A percentile compares a stretch with the other conserved stretches of the same genome.
Conservation (phyloP, 225 moss, liverwort and hornwort genomes). For the Pleurozium schreberi region DNA sequence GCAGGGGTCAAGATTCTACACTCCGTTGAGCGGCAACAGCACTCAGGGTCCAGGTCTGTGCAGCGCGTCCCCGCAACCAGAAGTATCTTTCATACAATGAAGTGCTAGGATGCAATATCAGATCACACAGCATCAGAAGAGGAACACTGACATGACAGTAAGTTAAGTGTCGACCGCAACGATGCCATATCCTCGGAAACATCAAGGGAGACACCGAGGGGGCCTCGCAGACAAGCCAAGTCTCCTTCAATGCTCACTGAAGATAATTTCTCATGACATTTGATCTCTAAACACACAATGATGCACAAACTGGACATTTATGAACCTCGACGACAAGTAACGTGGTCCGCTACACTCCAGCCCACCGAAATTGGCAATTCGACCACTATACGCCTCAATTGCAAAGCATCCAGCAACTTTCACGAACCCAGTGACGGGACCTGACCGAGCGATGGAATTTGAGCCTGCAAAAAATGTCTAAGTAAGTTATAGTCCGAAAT, state of each 20-base stretch:
- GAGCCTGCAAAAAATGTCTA: not conserved
- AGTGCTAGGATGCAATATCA: not conserved
- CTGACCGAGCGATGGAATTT: not conserved
- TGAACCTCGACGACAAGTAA: not conserved
- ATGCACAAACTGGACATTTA: slow-evolving; percentile 15
- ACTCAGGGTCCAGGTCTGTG: too few species aligned
- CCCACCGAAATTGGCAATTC: not conserved
- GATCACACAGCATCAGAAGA: not conserved
- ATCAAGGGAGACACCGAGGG: slow-evolving; percentile 45
- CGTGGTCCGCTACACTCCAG: not conserved
- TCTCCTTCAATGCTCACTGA: slow-evolving; percentile 68
- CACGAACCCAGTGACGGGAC: too few species aligned
- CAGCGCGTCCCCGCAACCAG: not conserved
- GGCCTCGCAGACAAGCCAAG: slow-evolving; percentile 67
- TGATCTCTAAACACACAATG: slow-evolving; percentile 43
- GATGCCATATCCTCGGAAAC: slow-evolving; percentile 66
- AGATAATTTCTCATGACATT: slow-evolving; percentile 58
- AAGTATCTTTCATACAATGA: not conserved
- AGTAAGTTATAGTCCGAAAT: not conserved
- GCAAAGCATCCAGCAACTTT: not conserved
- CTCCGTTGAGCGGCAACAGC: not conserved
- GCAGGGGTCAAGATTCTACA: not conserved
- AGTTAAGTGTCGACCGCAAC: slow-evolving; percentile 58
- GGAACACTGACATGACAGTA: slow-evolving; percentile 50
- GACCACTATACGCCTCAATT: not conserved